Evolutionary conservation across 2,329 filamentous ascomycete genomes (phyloP).

Genomic region (Cordyceps pruinosa): DNA sequence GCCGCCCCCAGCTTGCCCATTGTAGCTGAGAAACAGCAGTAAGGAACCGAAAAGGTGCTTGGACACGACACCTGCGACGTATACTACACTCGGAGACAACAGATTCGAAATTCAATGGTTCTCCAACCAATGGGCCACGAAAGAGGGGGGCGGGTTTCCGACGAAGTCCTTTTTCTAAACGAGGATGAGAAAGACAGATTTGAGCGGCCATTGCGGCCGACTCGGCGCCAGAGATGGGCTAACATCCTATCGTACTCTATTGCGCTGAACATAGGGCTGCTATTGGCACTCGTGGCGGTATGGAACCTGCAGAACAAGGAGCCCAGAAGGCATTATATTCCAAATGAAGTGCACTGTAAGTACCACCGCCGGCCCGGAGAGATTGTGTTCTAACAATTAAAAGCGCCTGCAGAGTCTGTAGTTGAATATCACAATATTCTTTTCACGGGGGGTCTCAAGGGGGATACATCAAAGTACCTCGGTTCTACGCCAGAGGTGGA

Average conservation of each 20-base stretch:
- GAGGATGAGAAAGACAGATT: slow-evolving; percentile 6
- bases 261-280: background rate
- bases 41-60: no score
- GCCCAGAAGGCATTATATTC: slow-evolving; percentile 11
- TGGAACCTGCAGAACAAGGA: background rate
- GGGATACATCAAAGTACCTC: slow-evolving; percentile 42
- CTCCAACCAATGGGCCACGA: background rate
- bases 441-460: slow-evolving; percentile 39
- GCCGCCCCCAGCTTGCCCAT: no score
- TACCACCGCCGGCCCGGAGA: background rate
- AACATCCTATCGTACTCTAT: slow-evolving; percentile 9
- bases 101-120: background rate
- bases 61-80: background rate
- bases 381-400: background rate
- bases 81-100: no score
- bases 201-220: background rate
- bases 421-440: slow-evolving; percentile 43
- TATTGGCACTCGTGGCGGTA: background rate
- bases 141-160: background rate
- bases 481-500: slow-evolving; percentile 49
- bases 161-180: slow-evolving; percentile 10
- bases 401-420: slow-evolving; percentile 39
- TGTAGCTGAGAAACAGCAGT: no score
- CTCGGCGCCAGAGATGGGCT: slow-evolving; percentile 6
- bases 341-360: slow-evolving; percentile 28